Percentiles rank a stretch among this genome's conserved stretches.
phyloP scores from a whole-genome alignment of 495 filamentous ascomycete species.

The Sordaria brevicollis region DNA sequence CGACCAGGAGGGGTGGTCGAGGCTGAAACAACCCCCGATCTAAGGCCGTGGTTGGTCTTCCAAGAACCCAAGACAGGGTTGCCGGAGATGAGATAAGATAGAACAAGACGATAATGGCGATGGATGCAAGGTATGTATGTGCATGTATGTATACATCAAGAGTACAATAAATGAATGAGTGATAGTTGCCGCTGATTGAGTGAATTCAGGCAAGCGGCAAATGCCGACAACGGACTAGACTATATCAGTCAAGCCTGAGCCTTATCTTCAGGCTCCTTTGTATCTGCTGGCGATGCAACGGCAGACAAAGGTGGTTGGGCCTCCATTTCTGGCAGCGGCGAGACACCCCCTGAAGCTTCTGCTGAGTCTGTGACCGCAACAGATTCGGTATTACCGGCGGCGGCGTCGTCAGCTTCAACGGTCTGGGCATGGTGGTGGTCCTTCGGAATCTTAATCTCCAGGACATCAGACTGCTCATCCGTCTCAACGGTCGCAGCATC shows the following conservation, averaged over 20 bases:
- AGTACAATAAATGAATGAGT: neutral
- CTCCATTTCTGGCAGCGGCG: neutral
- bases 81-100: neutral
- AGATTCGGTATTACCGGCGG: neutral
- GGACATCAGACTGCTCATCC: slow-evolving; percentile 1
- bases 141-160: neutral
- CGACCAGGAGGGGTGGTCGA: neutral
- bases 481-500: neutral
- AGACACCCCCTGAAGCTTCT: neutral
- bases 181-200: neutral
- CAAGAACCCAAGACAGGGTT: neutral
- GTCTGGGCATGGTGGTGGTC: neutral
- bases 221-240: too few relatives aligned
- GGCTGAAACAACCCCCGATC: neutral
- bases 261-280: neutral
- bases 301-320: neutral
- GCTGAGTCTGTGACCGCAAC: neutral
- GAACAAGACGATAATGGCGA: neutral
- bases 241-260: too few relatives aligned
- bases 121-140: neutral
- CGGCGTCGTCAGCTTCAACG: neutral
- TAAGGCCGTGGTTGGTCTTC: neutral
- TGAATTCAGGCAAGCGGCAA: neutral
- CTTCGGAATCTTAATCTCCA: slow-evolving; percentile 4
- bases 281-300: neutral